Conservation (phyloP, 2,329 filamentous ascomycete genomes). For the Arthrobotrys sphaeroides region DNA sequence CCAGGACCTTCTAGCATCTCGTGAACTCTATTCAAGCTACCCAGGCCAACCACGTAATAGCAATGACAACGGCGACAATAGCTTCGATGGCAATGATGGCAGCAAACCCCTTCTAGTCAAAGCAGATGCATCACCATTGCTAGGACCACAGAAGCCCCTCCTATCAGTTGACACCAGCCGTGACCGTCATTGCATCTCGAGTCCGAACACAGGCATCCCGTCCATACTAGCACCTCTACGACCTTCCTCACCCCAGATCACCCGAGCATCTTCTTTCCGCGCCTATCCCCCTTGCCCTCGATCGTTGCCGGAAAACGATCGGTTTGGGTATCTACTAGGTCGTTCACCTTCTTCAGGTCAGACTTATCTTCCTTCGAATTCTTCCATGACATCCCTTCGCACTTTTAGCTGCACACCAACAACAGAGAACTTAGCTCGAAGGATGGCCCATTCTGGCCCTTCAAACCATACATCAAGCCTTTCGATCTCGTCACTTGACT, state of each 20-base stretch:
- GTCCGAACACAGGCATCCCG: neutral
- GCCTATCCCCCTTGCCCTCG: neutral
- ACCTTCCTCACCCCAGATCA: neutral
- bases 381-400: conserved; percentile 18
- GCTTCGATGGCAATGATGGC: neutral
- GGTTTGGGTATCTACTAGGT: neutral
- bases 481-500: conserved; percentile 10
- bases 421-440: conserved; percentile 44
- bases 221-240: neutral
- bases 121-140: no score
- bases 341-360: neutral
- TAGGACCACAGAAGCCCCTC: neutral
- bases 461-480: neutral
- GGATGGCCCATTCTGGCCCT: conserved; percentile 20
- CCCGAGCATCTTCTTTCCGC: conserved; percentile 20
- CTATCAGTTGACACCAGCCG: conserved; percentile 17
- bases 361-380: neutral
- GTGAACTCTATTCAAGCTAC: neutral
- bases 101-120: no score
- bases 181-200: neutral
- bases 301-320: neutral
- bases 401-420: conserved; percentile 40
- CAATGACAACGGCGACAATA: neutral
- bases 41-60: neutral
- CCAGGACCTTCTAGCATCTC: neutral